phyloP scores from a whole-genome alignment of 352 stramenopile genomes.

The Phytophthora litchii region DNA sequence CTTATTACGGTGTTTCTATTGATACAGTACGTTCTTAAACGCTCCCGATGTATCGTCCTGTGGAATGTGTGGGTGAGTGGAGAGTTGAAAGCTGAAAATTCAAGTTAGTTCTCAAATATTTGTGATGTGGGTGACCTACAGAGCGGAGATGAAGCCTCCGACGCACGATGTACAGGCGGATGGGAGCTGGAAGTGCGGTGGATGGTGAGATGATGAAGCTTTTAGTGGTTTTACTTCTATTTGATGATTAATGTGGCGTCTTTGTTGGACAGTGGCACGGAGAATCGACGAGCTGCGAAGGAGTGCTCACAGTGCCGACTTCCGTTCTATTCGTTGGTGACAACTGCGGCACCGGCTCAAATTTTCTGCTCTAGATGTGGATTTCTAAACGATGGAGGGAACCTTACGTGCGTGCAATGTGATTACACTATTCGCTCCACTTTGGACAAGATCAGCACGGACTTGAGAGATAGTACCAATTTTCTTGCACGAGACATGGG shows the following conservation, averaged over 20 bases:
- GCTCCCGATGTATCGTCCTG: constrained; percentile 52
- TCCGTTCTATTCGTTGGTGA: constrained; percentile 69
- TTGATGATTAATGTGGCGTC: background rate
- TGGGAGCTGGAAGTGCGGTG: constrained; percentile 75
- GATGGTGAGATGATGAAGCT: constrained; percentile 47
- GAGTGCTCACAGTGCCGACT: constrained; percentile 65
- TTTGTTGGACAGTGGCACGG: constrained; percentile 38
- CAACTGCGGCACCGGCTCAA: constrained; percentile 66
- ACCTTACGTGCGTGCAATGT: constrained; percentile 73
- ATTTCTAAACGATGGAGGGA: constrained; percentile 76
- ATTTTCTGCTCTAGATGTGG: constrained; percentile 82
- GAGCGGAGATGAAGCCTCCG: constrained; percentile 62
- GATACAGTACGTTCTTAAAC: constrained; percentile 74
- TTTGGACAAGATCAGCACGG: constrained; percentile 73
- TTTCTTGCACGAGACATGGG: constrained; percentile 82
- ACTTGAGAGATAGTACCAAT: constrained; percentile 82
- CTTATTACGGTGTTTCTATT: constrained; percentile 7
- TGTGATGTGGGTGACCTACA: constrained; percentile 8
- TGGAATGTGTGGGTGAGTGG: constrained; percentile 73
- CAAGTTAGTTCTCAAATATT: constrained; percentile 2
- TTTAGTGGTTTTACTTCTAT: background rate
- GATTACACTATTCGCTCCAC: constrained; percentile 78
- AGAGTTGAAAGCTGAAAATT: background rate
- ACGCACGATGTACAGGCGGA: constrained; percentile 73
- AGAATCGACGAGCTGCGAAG: constrained; percentile 69